Evolutionary conservation across 305 asterid genomes (phyloP).

Genomic region (Fraxinus velutina): DNA sequence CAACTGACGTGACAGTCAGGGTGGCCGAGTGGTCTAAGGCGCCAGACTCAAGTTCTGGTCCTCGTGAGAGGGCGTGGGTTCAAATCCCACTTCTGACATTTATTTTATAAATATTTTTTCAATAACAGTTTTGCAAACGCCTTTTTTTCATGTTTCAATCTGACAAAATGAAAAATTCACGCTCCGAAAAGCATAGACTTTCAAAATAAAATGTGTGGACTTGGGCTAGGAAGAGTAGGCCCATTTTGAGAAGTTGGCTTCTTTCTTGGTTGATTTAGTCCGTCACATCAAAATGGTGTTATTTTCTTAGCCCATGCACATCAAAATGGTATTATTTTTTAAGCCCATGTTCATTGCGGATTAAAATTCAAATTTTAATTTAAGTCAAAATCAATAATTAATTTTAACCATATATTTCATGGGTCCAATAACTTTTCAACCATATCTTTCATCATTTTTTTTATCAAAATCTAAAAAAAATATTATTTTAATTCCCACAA

Average conservation of each 20-base stretch:
- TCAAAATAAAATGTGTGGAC: neutral
- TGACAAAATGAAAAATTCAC: neutral
- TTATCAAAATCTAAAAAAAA: too few species aligned
- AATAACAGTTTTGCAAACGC: neutral
- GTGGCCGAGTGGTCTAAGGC: conserved; percentile 85
- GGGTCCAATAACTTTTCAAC: too few species aligned
- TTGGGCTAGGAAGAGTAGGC: neutral
- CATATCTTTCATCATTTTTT: too few species aligned
- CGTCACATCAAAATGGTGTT: too few species aligned
- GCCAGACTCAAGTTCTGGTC: conserved; percentile 82
- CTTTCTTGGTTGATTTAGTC: neutral
- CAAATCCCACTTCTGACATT: conserved; percentile 45
- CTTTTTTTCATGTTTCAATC: neutral
- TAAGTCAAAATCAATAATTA: too few species aligned
- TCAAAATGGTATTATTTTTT: too few species aligned
- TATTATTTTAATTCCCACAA: too few species aligned
- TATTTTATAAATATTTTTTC: neutral
- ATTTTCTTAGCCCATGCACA: too few species aligned
- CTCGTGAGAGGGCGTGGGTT: conserved; percentile 66
- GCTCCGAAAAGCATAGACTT: too few species aligned
- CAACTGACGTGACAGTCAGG: neutral
- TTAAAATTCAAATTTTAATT: too few species aligned
- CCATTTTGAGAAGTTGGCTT: neutral
- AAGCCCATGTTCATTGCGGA: too few species aligned
- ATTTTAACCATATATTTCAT: too few species aligned